phyloP scores from a whole-genome alignment of 176 grass and related monocot genomes.

The Leersia perrieri region DNA sequence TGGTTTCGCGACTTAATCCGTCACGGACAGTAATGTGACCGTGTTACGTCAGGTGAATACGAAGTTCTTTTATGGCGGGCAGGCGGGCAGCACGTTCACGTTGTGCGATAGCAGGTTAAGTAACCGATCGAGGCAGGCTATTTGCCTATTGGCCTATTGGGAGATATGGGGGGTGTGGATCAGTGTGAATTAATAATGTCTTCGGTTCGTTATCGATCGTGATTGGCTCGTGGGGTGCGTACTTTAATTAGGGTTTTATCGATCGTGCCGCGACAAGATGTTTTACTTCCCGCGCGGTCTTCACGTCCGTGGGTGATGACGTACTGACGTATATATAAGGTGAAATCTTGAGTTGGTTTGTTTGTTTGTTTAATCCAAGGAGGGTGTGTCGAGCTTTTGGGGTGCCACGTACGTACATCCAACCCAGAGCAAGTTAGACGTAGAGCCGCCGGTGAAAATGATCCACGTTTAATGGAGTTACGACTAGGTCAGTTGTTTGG shows the following conservation, averaged over 20 bases:
- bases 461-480: neutral
- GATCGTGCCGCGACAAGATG: neutral
- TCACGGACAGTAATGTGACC: too few relatives aligned
- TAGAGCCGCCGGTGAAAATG: neutral
- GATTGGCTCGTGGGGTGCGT: neutral
- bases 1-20: too few relatives aligned
- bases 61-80: neutral
- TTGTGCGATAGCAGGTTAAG: neutral
- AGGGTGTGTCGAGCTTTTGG: neutral
- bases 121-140: neutral
- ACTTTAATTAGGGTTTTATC: neutral
- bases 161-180: neutral
- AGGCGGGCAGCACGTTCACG: neutral
- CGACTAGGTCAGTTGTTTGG: neutral
- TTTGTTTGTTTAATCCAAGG: neutral
- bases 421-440: neutral
- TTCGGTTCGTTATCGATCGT: neutral
- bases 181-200: neutral
- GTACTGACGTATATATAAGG: too few relatives aligned
- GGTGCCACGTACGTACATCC: slow-evolving; percentile 1
- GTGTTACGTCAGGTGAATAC: neutral
- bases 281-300: neutral
- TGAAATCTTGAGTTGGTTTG: neutral
- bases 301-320: neutral
- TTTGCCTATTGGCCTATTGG: too few relatives aligned